Evolutionary conservation across 345 rosid genomes (phyloP).

Genomic region (Jatropha curcas): DNA sequence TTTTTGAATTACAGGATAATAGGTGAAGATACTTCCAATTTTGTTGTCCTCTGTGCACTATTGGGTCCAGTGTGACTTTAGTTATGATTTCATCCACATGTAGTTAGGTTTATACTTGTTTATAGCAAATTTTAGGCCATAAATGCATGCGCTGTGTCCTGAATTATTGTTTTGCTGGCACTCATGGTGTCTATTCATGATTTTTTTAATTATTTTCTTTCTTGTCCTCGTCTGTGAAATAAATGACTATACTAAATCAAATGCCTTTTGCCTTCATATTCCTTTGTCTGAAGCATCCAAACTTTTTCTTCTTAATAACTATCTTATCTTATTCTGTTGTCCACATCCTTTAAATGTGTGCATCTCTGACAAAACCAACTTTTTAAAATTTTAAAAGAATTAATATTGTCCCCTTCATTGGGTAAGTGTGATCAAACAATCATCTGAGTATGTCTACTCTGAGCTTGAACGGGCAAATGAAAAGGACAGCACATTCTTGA

Average conservation of each 20-base stretch:
- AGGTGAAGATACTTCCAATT: not conserved
- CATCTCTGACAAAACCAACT: not conserved
- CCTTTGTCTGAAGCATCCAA: not conserved
- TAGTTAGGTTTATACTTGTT: not conserved
- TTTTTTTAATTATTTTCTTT: not conserved
- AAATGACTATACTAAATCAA: not conserved
- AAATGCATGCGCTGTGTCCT: not conserved
- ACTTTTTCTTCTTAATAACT: not conserved
- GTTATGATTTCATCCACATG: not conserved
- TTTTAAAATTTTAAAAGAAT: not conserved
- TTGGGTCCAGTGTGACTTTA: not conserved
- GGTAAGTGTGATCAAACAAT: slow-evolving; percentile 18
- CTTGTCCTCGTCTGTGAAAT: not conserved
- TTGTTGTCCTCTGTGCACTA: not conserved
- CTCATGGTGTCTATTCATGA: not conserved
- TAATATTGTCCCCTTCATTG: slow-evolving; percentile 16
- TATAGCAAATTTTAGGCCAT: not conserved
- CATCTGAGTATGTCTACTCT: slow-evolving; percentile 32
- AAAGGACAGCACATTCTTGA: slow-evolving; percentile 68
- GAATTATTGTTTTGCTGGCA: not conserved
- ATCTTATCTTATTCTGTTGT: not conserved
- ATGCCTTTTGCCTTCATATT: not conserved
- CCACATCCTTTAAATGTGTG: not conserved
- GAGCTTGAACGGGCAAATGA: slow-evolving; percentile 40
- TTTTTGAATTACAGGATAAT: not conserved